These are phyloP conservation scores for Darksidea phi DNA, from an alignment of 495 filamentous ascomycete species.

Conservation along the genomic window DNA sequence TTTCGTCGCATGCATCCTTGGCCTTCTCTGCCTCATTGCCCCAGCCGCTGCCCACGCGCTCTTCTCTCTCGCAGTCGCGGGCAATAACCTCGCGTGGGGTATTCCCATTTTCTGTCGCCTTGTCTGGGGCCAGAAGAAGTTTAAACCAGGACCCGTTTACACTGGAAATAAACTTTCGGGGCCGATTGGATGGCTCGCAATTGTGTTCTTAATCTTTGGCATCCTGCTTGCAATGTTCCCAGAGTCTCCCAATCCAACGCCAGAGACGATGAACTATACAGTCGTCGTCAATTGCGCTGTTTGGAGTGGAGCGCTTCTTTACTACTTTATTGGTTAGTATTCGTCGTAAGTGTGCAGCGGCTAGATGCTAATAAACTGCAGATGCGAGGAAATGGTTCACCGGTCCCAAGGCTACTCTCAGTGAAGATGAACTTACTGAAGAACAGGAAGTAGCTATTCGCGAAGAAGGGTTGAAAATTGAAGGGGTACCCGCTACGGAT, in stretches of 20 bases:
- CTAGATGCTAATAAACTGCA: not conserved
- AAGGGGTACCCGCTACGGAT: conserved; percentile 16
- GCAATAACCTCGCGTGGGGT: conserved; percentile 63
- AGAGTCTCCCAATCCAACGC: conserved; percentile 53
- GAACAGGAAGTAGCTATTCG: conserved; percentile 35
- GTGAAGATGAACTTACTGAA: conserved; percentile 37
- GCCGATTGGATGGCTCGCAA: conserved; percentile 54
- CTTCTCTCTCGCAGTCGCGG: conserved; percentile 63
- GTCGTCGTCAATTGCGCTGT: conserved; percentile 64
- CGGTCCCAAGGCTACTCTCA: conserved; percentile 44
- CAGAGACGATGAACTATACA: conserved; percentile 64
- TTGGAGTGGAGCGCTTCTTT: conserved; percentile 60
- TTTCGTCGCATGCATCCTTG: conserved; percentile 53
- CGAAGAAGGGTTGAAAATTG: conserved; percentile 39
- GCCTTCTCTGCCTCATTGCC: conserved; percentile 59
- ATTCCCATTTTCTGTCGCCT: conserved; percentile 62
- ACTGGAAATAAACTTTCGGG: conserved; percentile 52
- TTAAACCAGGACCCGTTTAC: conserved; percentile 64
- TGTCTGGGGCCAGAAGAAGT: conserved; percentile 60
- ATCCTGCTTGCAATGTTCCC: conserved; percentile 62
- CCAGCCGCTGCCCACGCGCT: conserved; percentile 59
- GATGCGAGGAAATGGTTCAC: conserved; percentile 47
- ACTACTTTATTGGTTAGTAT: conserved; percentile 48
- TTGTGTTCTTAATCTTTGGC: conserved; percentile 57
- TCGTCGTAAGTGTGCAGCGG: not conserved